Evolutionary conservation across 2,329 filamentous ascomycete species (phyloP).

Genomic region (Alternaria incomplexa): DNA sequence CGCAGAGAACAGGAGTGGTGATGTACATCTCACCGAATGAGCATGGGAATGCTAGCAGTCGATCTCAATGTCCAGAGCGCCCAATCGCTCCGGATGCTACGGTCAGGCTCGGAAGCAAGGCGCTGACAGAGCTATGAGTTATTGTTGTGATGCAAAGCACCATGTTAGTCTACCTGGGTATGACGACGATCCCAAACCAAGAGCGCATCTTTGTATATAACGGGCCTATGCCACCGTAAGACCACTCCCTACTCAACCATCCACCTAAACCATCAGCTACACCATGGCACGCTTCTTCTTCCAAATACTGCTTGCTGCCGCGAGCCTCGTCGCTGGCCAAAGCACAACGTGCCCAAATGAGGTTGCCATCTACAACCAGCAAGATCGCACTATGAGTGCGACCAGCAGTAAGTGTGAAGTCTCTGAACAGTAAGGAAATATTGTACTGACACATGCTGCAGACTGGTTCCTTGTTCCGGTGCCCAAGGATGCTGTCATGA

Average conservation of each 20-base stretch:
- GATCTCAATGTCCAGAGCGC: background rate
- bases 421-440: background rate
- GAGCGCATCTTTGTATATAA: background rate
- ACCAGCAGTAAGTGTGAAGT: conserved; percentile 3
- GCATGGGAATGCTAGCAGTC: background rate
- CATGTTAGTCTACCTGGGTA: background rate
- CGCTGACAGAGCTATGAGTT: background rate
- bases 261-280: background rate
- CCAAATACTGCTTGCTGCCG: background rate
- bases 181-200: background rate
- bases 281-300: conserved; percentile 5
- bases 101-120: background rate
- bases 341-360: conserved; percentile 11
- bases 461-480: conserved; percentile 12
- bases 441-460: background rate
- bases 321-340: conserved; percentile 3
- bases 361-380: conserved; percentile 9
- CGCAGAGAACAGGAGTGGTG: background rate
- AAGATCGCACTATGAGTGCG: conserved; percentile 14
- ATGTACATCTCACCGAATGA: background rate
- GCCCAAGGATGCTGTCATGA: conserved; percentile 6
- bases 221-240: background rate
- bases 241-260: background rate
- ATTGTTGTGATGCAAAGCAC: background rate
- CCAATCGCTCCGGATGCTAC: background rate